Percentiles rank a stretch among this genome's conserved stretches.
Conservation (phyloP, 805 yeast species). For the Candida sphagnicola region DNA sequence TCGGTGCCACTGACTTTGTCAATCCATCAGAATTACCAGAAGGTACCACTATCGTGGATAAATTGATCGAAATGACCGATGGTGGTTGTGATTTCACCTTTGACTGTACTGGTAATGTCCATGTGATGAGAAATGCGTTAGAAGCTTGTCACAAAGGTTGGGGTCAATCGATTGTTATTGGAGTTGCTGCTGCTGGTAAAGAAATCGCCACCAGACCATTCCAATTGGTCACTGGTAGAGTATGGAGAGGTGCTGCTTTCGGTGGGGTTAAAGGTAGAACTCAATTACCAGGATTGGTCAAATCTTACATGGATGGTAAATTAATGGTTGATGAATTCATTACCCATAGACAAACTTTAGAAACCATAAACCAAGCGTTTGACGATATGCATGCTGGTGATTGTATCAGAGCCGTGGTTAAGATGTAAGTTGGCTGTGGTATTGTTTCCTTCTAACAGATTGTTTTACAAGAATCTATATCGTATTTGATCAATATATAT, state of each 20-base stretch:
- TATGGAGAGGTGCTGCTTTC: constrained; percentile 98
- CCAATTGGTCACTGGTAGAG: constrained; percentile 98
- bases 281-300: constrained; percentile 87
- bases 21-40: constrained; percentile 77
- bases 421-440: constrained; percentile 25
- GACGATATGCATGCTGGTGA: constrained; percentile 93
- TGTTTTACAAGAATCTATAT: background rate
- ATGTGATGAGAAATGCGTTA: constrained; percentile 93
- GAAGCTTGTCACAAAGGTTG: constrained; percentile 99
- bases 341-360: constrained; percentile 81
- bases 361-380: constrained; percentile 81
- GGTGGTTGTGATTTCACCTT: constrained; percentile 97
- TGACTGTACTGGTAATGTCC: constrained; percentile 96
- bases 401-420: constrained; percentile 88
- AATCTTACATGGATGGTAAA: constrained; percentile 75
- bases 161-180: constrained; percentile 94
- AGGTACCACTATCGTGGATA: constrained; percentile 74
- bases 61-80: constrained; percentile 84
- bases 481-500: background rate
- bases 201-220: constrained; percentile 97
- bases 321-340: constrained; percentile 90
- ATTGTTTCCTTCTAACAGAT: background rate
- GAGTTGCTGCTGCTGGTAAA: constrained; percentile 98
- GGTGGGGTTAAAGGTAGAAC: constrained; percentile 99
- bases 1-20: constrained; percentile 94